These are phyloP conservation scores for Diaporthe capsici DNA, from an alignment of 2,329 filamentous ascomycete genomes.

Conservation along the genomic window DNA sequence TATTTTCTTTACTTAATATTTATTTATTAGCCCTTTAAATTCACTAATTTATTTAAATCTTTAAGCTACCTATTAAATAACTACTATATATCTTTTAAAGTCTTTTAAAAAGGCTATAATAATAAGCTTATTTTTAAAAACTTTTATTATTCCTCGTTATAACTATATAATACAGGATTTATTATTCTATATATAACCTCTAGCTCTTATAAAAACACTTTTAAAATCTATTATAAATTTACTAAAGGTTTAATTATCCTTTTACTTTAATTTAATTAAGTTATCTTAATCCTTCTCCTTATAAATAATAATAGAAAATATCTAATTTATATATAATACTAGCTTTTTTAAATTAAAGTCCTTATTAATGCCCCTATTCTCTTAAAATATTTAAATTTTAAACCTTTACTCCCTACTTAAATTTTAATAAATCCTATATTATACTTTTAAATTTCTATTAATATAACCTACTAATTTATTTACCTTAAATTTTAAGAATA, in stretches of 20 bases:
- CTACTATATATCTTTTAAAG: too few relatives aligned
- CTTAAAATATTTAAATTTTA: neutral
- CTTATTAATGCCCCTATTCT: neutral
- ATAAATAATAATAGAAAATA: neutral
- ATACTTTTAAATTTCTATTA: neutral
- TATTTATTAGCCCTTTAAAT: too few relatives aligned
- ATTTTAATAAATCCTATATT: neutral
- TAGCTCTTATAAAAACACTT: neutral
- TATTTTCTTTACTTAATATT: too few relatives aligned
- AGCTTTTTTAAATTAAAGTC: neutral
- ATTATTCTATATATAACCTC: neutral
- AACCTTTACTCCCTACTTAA: neutral
- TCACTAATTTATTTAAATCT: too few relatives aligned
- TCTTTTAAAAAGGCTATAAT: neutral
- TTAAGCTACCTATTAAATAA: too few relatives aligned
- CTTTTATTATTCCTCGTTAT: neutral
- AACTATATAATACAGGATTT: too few relatives aligned
- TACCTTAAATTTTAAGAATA: neutral
- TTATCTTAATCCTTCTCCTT: neutral
- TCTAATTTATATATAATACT: neutral
- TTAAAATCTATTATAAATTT: neutral
- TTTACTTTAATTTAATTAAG: neutral
- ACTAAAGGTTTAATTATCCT: neutral
- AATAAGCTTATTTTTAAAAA: neutral
- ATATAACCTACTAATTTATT: neutral